Evolutionary conservation across 2,329 filamentous ascomycete species (phyloP).

Genomic region (Sarocladium brachiariae): DNA sequence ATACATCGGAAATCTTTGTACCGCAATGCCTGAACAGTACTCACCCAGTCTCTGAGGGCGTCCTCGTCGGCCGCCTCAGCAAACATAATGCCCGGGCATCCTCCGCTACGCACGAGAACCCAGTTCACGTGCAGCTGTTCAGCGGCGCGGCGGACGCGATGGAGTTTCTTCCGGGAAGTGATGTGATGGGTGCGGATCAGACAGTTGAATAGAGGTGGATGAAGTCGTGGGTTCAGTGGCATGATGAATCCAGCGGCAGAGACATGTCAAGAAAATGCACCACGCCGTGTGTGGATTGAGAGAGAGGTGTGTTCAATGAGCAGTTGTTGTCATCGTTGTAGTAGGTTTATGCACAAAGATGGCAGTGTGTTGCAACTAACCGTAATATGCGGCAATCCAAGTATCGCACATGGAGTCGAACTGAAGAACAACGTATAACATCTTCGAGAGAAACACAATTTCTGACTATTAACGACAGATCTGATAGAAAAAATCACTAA

Average conservation of each 20-base stretch:
- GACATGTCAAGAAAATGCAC: too few relatives aligned
- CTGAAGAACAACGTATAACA: too few relatives aligned
- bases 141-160: constrained; percentile 54
- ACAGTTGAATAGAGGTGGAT: constrained; percentile 31
- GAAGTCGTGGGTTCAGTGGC: background rate
- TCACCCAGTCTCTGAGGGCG: constrained; percentile 57
- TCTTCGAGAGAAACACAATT: too few relatives aligned
- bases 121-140: constrained; percentile 49
- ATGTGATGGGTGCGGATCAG: constrained; percentile 77
- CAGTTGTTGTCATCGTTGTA: too few relatives aligned
- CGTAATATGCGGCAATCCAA: too few relatives aligned
- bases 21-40: constrained; percentile 53
- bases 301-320: background rate
- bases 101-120: constrained; percentile 60
- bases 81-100: constrained; percentile 72
- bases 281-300: background rate
- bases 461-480: too few relatives aligned
- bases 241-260: too few relatives aligned
- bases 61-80: constrained; percentile 52
- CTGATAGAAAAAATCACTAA: too few relatives aligned
- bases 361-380: too few relatives aligned
- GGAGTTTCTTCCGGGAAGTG: constrained; percentile 67
- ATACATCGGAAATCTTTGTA: constrained; percentile 69
- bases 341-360: too few relatives aligned
- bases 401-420: too few relatives aligned